Conservation (phyloP, 192 early-diverging fungal species). For the Backusella westeae region DNA sequence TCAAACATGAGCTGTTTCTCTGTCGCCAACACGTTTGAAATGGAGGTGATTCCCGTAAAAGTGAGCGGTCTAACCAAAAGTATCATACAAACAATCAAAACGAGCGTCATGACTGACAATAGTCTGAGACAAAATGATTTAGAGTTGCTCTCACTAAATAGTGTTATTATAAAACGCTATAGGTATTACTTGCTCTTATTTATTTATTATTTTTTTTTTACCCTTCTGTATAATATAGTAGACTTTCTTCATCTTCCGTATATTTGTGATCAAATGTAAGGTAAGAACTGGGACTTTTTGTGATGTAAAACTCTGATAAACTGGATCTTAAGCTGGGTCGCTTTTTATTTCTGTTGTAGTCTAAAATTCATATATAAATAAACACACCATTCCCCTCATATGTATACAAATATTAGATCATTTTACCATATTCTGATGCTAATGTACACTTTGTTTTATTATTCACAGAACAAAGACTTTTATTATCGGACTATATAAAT, state of each 20-base stretch:
- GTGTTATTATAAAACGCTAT: background rate
- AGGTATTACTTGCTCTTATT: background rate
- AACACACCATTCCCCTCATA: background rate
- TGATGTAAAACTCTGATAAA: background rate
- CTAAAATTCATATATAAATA: background rate
- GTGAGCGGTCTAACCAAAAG: slow-evolving; percentile 10
- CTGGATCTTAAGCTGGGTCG: background rate
- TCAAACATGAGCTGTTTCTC: slow-evolving; percentile 18
- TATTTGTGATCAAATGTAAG: background rate
- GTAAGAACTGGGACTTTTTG: background rate
- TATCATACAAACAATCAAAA: background rate
- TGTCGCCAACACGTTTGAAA: background rate
- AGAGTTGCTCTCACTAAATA: background rate
- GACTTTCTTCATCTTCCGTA: background rate
- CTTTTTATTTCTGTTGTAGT: background rate
- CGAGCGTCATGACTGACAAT: background rate
- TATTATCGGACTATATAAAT: slow-evolving; percentile 1
- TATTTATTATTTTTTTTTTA: background rate
- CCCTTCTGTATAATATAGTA: background rate
- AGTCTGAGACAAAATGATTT: slow-evolving; percentile 8
- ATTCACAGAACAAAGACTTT: background rate
- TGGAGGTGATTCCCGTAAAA: background rate
- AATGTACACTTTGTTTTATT: background rate
- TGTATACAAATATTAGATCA: background rate
- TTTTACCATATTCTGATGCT: background rate